Conservation (phyloP, 2,329 filamentous ascomycete genomes). For the Botrytis elliptica region DNA sequence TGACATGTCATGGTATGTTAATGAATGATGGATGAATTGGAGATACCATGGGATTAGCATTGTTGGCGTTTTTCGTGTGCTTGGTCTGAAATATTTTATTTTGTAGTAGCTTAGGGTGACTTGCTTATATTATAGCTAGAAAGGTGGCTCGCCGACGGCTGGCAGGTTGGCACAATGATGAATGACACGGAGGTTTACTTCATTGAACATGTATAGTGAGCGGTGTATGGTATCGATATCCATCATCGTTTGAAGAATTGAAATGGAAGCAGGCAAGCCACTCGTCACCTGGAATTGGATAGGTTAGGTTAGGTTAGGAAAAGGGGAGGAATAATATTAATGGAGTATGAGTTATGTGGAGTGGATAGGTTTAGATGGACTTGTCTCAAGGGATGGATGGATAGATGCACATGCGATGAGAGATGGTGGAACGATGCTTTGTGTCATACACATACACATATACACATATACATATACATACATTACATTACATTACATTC, state of each 20-base stretch:
- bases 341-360: not conserved
- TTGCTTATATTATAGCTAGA: slow-evolving; percentile 7
- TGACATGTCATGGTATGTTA: slow-evolving; percentile 24
- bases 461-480: not conserved
- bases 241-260: not conserved
- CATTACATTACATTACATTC: not conserved
- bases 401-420: not conserved
- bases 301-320: slow-evolving; percentile 5
- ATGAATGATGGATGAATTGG: slow-evolving; percentile 35
- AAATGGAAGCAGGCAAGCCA: slow-evolving; percentile 2
- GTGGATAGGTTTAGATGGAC: not conserved
- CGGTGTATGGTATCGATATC: not conserved
- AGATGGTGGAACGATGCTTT: not conserved
- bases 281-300: not conserved
- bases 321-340: slow-evolving; percentile 10
- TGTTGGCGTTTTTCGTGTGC: slow-evolving; percentile 34
- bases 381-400: not conserved
- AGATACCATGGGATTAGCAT: slow-evolving; percentile 39
- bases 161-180: slow-evolving; percentile 3
- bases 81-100: slow-evolving; percentile 15
- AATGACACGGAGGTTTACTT: not conserved
- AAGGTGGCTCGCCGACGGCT: not conserved
- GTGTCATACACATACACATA: not conserved
- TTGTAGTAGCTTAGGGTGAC: slow-evolving; percentile 16
- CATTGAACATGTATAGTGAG: slow-evolving; percentile 1